Conservation (phyloP, 106 monocot species). For the Cymbidium sinense region DNA sequence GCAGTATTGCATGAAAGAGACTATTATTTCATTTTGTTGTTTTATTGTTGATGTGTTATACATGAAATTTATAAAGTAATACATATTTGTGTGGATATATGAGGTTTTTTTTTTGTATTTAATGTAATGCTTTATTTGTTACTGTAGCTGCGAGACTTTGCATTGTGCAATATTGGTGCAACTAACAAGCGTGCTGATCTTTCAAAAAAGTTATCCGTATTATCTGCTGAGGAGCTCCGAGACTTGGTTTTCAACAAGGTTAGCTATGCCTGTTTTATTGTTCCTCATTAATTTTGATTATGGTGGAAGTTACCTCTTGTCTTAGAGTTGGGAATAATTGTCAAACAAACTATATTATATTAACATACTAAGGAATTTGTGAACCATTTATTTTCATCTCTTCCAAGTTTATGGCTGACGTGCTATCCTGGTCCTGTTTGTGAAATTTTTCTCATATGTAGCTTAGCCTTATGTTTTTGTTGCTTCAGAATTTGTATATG, state of each 20-base stretch:
- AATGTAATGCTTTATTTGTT: constrained; percentile 6
- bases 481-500: background rate
- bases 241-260: constrained; percentile 96
- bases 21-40: background rate
- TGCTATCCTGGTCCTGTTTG: background rate
- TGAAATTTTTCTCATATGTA: background rate
- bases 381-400: background rate
- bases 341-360: background rate
- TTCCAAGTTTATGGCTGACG: background rate
- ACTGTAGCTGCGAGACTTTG: constrained; percentile 69
- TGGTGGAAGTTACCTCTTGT: background rate
- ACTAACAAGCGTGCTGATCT: constrained; percentile 89
- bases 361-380: background rate
- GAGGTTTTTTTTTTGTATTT: background rate
- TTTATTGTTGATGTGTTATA: background rate
- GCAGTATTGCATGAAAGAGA: background rate
- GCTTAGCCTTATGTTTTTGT: too few relatives aligned
- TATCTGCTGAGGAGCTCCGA: constrained; percentile 69
- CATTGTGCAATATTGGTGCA: constrained; percentile 81
- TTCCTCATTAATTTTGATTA: background rate
- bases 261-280: constrained; percentile 8
- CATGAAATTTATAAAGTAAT: background rate
- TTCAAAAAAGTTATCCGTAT: constrained; percentile 65
- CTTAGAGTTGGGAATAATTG: background rate
- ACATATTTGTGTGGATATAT: background rate